Conservation (phyloP, 108 stramenopile species). For the Cyclostephanos tholiformis region DNA sequence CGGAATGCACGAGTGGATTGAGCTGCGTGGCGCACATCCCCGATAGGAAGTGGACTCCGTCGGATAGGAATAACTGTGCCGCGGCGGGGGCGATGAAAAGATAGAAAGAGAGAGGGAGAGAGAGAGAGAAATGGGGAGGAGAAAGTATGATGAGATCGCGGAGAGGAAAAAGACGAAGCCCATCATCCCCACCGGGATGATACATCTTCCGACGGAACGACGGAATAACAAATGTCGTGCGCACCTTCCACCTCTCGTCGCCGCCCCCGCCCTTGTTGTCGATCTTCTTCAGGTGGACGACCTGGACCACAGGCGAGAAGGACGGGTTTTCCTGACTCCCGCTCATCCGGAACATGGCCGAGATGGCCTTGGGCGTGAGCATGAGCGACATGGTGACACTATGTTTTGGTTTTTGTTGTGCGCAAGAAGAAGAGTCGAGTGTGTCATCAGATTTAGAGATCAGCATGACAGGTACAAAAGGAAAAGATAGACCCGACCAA, state of each 20-base stretch:
- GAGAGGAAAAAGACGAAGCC: too few relatives aligned
- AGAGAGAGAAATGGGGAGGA: too few relatives aligned
- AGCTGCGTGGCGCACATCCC: slow-evolving; percentile 94
- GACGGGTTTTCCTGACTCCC: slow-evolving; percentile 35
- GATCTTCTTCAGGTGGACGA: slow-evolving; percentile 62
- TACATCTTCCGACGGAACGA: too few relatives aligned
- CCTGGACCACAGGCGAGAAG: slow-evolving; percentile 63
- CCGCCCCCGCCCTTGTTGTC: slow-evolving; percentile 13
- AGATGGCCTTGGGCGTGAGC: slow-evolving; percentile 45
- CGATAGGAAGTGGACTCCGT: slow-evolving; percentile 78
- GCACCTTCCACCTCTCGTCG: slow-evolving; percentile 37
- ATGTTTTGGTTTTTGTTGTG: neutral
- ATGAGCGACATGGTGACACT: slow-evolving; percentile 51
- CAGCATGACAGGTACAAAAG: too few relatives aligned
- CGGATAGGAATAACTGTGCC: slow-evolving; percentile 73
- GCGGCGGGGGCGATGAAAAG: slow-evolving; percentile 15
- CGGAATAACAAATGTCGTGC: neutral
- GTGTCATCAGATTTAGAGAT: too few relatives aligned
- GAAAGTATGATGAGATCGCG: too few relatives aligned
- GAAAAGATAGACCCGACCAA: neutral
- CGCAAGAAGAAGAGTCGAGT: neutral
- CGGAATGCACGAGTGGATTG: slow-evolving; percentile 62
- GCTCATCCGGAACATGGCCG: slow-evolving; percentile 31
- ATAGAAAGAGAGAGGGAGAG: neutral
- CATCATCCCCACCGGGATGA: too few relatives aligned